These are phyloP conservation scores for Fusarium neocosmosporiellum DNA, from an alignment of 2,329 filamentous ascomycete species.

Conservation along the genomic window DNA sequence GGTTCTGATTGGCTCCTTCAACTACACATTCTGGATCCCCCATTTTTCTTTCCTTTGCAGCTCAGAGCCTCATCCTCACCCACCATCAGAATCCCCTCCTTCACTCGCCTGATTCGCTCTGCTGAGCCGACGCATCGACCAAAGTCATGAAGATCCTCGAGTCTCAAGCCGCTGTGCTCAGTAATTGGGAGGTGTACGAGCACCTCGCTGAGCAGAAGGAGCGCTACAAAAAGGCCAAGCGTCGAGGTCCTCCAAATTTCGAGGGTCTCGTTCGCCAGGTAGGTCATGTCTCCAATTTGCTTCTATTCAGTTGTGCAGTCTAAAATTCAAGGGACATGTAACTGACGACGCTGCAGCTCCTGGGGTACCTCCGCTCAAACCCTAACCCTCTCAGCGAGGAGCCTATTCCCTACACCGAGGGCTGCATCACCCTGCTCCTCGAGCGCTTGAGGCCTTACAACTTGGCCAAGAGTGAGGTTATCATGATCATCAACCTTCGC, in stretches of 20 bases:
- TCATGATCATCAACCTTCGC: constrained; percentile 76
- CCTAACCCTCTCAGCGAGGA: constrained; percentile 68
- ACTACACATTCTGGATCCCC: not conserved
- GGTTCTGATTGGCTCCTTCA: constrained; percentile 19
- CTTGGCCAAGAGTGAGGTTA: constrained; percentile 74
- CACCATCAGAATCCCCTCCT: constrained; percentile 17
- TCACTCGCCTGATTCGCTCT: not conserved
- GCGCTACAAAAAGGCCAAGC: constrained; percentile 62
- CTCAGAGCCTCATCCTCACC: constrained; percentile 22
- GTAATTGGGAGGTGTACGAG: constrained; percentile 78
- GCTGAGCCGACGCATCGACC: not conserved
- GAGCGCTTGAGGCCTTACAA: constrained; percentile 66
- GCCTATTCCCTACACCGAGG: constrained; percentile 63
- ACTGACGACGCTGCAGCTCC: constrained; percentile 57
- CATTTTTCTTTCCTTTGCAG: not conserved
- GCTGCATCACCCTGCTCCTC: constrained; percentile 65
- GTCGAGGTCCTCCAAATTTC: constrained; percentile 66
- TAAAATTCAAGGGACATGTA: not conserved
- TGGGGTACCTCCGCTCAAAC: constrained; percentile 67
- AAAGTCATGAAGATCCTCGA: constrained; percentile 75
- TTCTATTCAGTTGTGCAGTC: not conserved
- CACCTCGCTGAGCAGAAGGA: constrained; percentile 69
- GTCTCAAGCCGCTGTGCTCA: constrained; percentile 74
- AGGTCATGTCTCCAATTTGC: constrained; percentile 33
- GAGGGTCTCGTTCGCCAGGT: constrained; percentile 75